Percentiles rank a stretch among this genome's conserved stretches.
These are phyloP conservation scores for Scheffersomyces spartinae DNA, from an alignment of 805 yeast species.

Conservation along the genomic window DNA sequence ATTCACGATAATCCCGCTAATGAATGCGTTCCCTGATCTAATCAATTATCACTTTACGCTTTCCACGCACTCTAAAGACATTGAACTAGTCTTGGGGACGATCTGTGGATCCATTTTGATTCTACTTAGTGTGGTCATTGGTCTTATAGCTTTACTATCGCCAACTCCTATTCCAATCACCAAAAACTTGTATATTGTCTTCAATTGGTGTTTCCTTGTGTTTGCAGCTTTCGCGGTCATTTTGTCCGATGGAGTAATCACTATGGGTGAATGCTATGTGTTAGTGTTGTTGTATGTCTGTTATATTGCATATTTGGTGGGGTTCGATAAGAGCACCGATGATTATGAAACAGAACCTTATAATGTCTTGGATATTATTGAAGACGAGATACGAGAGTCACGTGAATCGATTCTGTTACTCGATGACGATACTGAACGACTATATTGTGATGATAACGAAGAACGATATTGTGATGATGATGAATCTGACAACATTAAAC, in stretches of 20 bases:
- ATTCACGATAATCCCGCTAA: conserved; percentile 25
- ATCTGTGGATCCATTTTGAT: conserved; percentile 23
- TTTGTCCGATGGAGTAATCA: conserved; percentile 22
- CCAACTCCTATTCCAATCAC: conserved; percentile 13
- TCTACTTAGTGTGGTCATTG: conserved; percentile 22
- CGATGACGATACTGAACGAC: too few species aligned
- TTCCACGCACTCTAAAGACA: conserved; percentile 15
- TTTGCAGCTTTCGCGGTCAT: conserved; percentile 15
- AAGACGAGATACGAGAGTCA: too few species aligned
- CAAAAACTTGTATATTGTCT: conserved; percentile 12
- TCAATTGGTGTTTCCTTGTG: conserved; percentile 17
- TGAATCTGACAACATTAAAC: too few species aligned
- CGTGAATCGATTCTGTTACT: too few species aligned
- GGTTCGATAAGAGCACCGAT: too few species aligned
- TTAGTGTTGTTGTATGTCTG: conserved; percentile 13
- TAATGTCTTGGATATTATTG: too few species aligned
- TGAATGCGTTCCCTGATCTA: conserved; percentile 27
- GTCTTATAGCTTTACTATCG: conserved; percentile 14
- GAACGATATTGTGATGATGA: too few species aligned
- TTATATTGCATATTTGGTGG: conserved; percentile 14
- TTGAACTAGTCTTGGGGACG: conserved; percentile 28
- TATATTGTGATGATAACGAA: too few species aligned
- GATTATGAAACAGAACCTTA: too few species aligned
- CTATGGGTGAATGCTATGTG: conserved; percentile 15
- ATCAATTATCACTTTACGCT: conserved; percentile 22